A percentile compares a stretch with the other conserved stretches of the same genome.
phyloP scores from a whole-genome alignment of 768 basidiomycete species.

The Leccinum rimulosum region DNA sequence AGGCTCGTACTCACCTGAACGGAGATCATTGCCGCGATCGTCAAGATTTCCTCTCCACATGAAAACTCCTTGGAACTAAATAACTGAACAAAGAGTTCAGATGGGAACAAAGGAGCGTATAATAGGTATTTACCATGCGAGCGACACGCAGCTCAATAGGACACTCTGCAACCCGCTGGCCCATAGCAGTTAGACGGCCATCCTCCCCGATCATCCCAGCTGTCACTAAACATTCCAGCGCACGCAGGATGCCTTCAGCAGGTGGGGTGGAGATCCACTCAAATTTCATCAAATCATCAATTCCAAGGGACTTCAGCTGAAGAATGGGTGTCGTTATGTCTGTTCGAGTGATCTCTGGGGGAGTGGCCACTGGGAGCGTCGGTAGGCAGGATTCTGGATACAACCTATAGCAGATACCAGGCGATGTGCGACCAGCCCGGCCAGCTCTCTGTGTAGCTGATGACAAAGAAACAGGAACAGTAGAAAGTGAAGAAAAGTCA shows the following conservation, averaged over 20 bases:
- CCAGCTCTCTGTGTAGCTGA: conserved; percentile 93
- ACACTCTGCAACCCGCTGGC: conserved; percentile 88
- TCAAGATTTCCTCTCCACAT: conserved; percentile 94
- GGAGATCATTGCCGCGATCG: conserved; percentile 94
- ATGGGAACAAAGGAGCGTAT: not conserved
- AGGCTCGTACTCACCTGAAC: conserved; percentile 61
- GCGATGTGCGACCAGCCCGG: conserved; percentile 89
- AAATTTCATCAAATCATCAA: conserved; percentile 93
- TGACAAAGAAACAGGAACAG: conserved; percentile 80
- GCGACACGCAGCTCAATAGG: conserved; percentile 92
- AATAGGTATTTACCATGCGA: conserved; percentile 68
- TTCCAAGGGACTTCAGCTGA: conserved; percentile 91
- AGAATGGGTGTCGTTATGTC: conserved; percentile 91
- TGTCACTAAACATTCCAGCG: conserved; percentile 77
- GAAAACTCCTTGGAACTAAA: conserved; percentile 81
- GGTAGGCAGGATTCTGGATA: conserved; percentile 68
- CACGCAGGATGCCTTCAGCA: conserved; percentile 78
- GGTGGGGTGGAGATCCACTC: conserved; percentile 93
- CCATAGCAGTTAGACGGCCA: conserved; percentile 71
- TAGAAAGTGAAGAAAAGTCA: conserved; percentile 78
- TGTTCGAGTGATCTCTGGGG: conserved; percentile 87
- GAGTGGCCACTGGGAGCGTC: conserved; percentile 63
- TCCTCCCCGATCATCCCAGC: conserved; percentile 84
- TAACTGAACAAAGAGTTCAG: conserved; percentile 47
- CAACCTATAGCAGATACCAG: conserved; percentile 90